Evolutionary conservation across 352 stramenopile genomes (phyloP).

Genomic region (Phytophthora tentaculata): DNA sequence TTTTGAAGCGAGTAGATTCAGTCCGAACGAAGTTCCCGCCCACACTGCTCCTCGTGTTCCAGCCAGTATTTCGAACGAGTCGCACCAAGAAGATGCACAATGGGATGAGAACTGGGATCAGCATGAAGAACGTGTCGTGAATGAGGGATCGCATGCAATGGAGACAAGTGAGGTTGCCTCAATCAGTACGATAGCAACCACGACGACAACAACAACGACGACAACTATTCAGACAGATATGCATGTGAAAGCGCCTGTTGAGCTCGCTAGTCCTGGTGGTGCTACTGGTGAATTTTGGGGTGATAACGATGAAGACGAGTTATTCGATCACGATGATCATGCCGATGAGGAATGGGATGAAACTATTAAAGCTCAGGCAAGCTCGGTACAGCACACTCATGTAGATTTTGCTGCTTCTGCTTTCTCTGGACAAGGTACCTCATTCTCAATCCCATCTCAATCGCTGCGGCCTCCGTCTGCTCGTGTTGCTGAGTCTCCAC

Average conservation of each 20-base stretch:
- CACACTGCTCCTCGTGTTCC: slow-evolving; percentile 2
- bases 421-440: slow-evolving; percentile 17
- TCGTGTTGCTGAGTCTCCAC: not conserved
- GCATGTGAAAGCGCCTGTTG: slow-evolving; percentile 27
- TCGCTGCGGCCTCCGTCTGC: slow-evolving; percentile 5
- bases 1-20: slow-evolving; percentile 17
- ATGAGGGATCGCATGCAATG: slow-evolving; percentile 1
- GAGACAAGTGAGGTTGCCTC: slow-evolving; percentile 2
- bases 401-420: not conserved
- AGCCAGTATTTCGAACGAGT: slow-evolving; percentile 7
- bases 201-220: slow-evolving; percentile 5
- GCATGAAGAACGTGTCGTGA: slow-evolving; percentile 2
- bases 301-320: slow-evolving; percentile 55
- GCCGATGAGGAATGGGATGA: slow-evolving; percentile 47
- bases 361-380: slow-evolving; percentile 28
- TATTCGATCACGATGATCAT: slow-evolving; percentile 72
- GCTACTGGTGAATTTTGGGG: slow-evolving; percentile 72
- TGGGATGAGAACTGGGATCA: slow-evolving; percentile 25
- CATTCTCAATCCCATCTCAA: slow-evolving; percentile 7
- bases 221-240: slow-evolving; percentile 8
- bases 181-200: not conserved
- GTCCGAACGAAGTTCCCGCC: not conserved
- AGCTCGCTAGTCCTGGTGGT: slow-evolving; percentile 38
- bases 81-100: slow-evolving; percentile 19
- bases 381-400: not conserved